Base-by-base conservation (phyloP, 768 basidiomycete genomes). In the Phlebiopsis flavidoalba region DNA sequence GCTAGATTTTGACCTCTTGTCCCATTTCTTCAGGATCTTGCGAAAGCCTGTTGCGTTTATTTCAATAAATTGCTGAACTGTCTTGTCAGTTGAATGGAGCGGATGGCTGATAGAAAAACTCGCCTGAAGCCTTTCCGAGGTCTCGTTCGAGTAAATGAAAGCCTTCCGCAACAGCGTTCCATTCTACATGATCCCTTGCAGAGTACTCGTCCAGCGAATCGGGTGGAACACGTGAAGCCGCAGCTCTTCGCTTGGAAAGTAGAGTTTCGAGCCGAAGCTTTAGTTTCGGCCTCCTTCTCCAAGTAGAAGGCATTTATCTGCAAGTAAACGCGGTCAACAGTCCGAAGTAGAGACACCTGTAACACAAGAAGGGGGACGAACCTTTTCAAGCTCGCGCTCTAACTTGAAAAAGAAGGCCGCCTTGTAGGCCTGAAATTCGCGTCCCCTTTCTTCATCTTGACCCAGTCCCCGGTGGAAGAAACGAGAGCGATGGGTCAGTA, bases 351-450 rank as follows among this genome's bases (percentile, higher is more conserved):
- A 43, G 5, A n/a, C 15, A 8, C 17, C 31, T 14, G 1, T 8
- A 36, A 53, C 33, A 35, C 33, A 35, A 10, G 33, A 10, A 33
- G 33, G 33, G 21, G 35, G 35, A 14, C 79, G 64, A 66, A 90
- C 96, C 86, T 98, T 99, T 76, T 98, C 97, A 21, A 98, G 78
- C 73, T 99, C 97, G 21, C 96, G 84, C 72, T 98, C 95, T 0
- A 99, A 83, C 72, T 95, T 98, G 83, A 97, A 98, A 80, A 99
- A 98, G 80, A 98, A 99, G 1, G 94, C 93, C 3, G 95, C 92
- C 70, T 95, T 93, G 77, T 96, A 93, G 14, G 95, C 93, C 69
- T 90, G 92, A 66, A 98, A 95, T 69, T 92, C 89, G 17, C 89
- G 84, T 0, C 91, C 88, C 60, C 91, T 77, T 65, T 88, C 88